Conservation (phyloP, 345 rosid species). For the Laguncularia racemosa region DNA sequence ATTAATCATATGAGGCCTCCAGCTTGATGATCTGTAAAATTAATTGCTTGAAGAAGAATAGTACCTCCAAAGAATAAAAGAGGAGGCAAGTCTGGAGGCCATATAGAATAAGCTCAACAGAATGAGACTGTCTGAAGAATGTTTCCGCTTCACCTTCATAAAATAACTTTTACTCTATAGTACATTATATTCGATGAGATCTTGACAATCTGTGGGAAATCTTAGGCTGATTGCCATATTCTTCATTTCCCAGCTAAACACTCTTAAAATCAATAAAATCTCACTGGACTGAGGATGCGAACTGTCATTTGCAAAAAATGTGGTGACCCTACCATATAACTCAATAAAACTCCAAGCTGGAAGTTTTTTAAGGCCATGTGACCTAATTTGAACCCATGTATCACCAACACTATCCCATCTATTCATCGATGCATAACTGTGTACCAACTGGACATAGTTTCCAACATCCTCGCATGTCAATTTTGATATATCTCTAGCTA, state of each 20-base stretch:
- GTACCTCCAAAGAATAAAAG: too few relatives aligned
- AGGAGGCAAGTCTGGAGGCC: too few relatives aligned
- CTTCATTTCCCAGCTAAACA: conserved; percentile 28
- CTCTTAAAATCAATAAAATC: conserved; percentile 23
- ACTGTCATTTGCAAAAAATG: conserved; percentile 38
- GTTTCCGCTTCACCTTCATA: too few relatives aligned
- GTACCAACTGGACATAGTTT: conserved; percentile 43
- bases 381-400: conserved; percentile 46
- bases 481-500: conserved; percentile 28
- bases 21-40: too few relatives aligned
- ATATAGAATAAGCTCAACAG: too few relatives aligned
- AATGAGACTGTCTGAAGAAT: too few relatives aligned
- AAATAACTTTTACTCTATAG: too few relatives aligned
- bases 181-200: too few relatives aligned
- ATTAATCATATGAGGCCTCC: too few relatives aligned
- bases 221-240: conserved; percentile 6
- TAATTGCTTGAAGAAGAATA: too few relatives aligned
- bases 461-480: conserved; percentile 39
- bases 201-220: conserved; percentile 1
- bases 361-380: conserved; percentile 45
- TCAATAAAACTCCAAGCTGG: conserved; percentile 62
- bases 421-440: conserved; percentile 46
- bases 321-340: conserved; percentile 25
- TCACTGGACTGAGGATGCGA: conserved; percentile 39
- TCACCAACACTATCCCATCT: conserved; percentile 47